Evolutionary conservation across 2,329 filamentous ascomycete species (phyloP), one percentile per base, ranked within the genome.

Genomic region (Intubia oerlemansii): DNA sequence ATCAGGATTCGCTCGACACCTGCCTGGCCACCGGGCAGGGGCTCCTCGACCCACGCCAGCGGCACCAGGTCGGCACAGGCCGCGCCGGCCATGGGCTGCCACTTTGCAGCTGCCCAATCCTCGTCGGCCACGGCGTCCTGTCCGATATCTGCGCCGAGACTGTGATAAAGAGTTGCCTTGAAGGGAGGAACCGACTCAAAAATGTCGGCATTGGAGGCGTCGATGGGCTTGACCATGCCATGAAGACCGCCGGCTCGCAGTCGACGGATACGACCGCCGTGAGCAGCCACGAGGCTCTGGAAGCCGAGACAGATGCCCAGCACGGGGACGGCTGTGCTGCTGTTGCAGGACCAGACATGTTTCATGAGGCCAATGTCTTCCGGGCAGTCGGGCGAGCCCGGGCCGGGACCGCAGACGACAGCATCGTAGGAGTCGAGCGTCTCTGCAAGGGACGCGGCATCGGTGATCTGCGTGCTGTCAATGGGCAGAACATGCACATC

Each of bases 241-340:
- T 93, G 84, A 39, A 82, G 56, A 0, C 81, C 81, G 32, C 73
- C 62, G 2, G 29, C 17, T n/a, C 55, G 52, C 32, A 92, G 52
- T 36, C 67, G 62, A 29, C 66, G 56, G 12, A 91, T 66, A 9
- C 21, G 24, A 9, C 51, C 48, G 2, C 70, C 72, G 1, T 78
- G 78, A 39, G 73, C 71, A 8, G 65, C 62, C 26, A 68, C 54
- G 25, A 92, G 53, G 40, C 76, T 84, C 50, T 93, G 84, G 37
- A 91, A 90, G 0, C 84, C 84, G 0, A 92, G 61, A 40, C 84
- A 92, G 24, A 93, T 79, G 0, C 84, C 88, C 19, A 98, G 56
- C 1, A 90, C 72, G 0, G 88, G 88, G 3, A 12, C 16, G 17
- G 11, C 5, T 10, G 17, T 19, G 13, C 21, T 12, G 5, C 10